Evolutionary conservation across 2,329 filamentous ascomycete species (phyloP).

Genomic region (Venturia asperata): DNA sequence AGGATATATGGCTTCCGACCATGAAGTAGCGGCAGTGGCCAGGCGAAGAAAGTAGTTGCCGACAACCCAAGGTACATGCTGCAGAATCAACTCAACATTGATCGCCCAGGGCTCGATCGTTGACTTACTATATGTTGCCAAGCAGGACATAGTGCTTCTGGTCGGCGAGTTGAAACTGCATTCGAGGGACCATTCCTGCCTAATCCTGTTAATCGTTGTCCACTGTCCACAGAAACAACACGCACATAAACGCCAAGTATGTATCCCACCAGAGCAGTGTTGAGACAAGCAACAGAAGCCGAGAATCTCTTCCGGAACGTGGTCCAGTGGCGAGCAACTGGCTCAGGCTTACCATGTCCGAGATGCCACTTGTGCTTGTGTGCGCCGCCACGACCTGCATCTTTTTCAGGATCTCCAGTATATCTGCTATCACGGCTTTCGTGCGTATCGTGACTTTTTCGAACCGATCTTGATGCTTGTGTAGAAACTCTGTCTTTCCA

Average conservation of each 20-base stretch:
- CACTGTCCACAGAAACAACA: not conserved
- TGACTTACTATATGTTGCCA: conserved; percentile 57
- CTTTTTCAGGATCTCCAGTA: not conserved
- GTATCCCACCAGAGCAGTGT: conserved; percentile 63
- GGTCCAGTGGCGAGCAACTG: conserved; percentile 67
- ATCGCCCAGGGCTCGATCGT: not conserved
- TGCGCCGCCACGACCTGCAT: not conserved
- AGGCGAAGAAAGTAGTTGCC: conserved; percentile 61
- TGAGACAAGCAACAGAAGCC: conserved; percentile 63
- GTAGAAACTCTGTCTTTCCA: not conserved
- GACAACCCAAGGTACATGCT: conserved; percentile 63
- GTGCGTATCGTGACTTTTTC: not conserved
- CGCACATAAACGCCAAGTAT: conserved; percentile 62
- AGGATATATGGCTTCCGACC: conserved; percentile 73
- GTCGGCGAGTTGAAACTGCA: conserved; percentile 70
- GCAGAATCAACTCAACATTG: not conserved
- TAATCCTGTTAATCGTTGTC: conserved; percentile 23
- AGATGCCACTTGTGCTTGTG: conserved; percentile 8
- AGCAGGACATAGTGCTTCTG: conserved; percentile 59
- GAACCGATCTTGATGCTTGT: not conserved
- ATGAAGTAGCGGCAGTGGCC: conserved; percentile 68
- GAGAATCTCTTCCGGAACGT: conserved; percentile 59
- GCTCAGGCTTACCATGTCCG: conserved; percentile 31
- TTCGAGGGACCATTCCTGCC: conserved; percentile 68
- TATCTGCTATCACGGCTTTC: not conserved